Percentiles rank a stretch among this genome's conserved stretches.
phyloP scores from a whole-genome alignment of 1,284 basidiomycete genomes.

The Apiotrichum porosum region DNA sequence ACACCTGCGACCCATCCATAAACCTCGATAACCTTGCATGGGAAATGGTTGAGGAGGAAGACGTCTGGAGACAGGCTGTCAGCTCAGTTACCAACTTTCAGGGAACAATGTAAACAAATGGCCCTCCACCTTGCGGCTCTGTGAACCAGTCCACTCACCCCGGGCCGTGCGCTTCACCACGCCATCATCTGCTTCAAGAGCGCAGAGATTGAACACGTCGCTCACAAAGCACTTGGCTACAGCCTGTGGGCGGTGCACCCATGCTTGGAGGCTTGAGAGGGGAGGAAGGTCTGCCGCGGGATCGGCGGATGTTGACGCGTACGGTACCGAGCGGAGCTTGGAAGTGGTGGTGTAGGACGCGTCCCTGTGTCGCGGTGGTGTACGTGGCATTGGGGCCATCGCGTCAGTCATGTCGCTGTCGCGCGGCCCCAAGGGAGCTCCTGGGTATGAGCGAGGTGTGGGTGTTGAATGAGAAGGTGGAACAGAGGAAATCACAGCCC shows the following conservation, averaged over 20 bases:
- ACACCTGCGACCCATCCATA: constrained; percentile 43
- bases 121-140: not conserved
- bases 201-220: constrained; percentile 29
- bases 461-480: no score
- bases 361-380: not conserved
- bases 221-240: constrained; percentile 33
- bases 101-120: not conserved
- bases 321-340: not conserved
- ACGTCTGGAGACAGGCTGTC: constrained; percentile 29
- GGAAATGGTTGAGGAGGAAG: constrained; percentile 34
- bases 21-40: constrained; percentile 37
- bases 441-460: no score
- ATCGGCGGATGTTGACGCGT: not conserved
- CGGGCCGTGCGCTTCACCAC: constrained; percentile 4
- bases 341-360: no score
- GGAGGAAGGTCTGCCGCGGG: constrained; percentile 14
- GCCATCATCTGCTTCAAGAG: constrained; percentile 7
- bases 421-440: no score
- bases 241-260: constrained; percentile 38
- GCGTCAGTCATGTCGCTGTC: no score
- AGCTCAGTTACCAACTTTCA: no score
- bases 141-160: constrained; percentile 8
- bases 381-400: not conserved
- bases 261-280: constrained; percentile 23
- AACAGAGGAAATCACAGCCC: no score